Evolutionary conservation across 305 asterid species (phyloP).

Genomic region (Rubia tinctorum): DNA sequence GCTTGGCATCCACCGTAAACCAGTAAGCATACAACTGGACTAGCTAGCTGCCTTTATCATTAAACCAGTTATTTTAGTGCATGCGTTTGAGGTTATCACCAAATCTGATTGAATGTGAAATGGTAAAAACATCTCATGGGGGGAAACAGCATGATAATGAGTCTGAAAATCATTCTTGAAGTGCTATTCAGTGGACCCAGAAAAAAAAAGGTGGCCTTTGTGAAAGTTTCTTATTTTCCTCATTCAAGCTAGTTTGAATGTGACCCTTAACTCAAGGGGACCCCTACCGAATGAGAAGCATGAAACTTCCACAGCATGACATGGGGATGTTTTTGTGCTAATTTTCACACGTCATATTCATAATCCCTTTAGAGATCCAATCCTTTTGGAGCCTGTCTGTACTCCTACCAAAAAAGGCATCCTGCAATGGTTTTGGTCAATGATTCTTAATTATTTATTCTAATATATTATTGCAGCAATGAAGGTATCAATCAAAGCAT

Average conservation of each 20-base stretch:
- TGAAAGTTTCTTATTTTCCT: not conserved
- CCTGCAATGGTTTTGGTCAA: slow-evolving; percentile 26
- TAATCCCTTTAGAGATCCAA: slow-evolving; percentile 10
- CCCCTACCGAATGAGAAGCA: not conserved
- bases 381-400: slow-evolving; percentile 10
- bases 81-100: not conserved
- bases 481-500: slow-evolving; percentile 25
- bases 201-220: not conserved
- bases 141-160: not conserved
- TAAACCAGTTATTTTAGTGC: not conserved
- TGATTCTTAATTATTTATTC: slow-evolving; percentile 13
- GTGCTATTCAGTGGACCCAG: not conserved
- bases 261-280: not conserved
- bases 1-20: slow-evolving; percentile 89
- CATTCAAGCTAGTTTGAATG: not conserved
- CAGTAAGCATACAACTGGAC: slow-evolving; percentile 41
- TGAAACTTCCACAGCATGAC: slow-evolving; percentile 29
- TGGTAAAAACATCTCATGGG: no score
- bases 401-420: slow-evolving; percentile 5
- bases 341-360: slow-evolving; percentile 15
- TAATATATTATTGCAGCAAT: slow-evolving; percentile 5
- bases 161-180: slow-evolving; percentile 2
- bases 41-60: not conserved
- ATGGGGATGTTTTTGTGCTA: slow-evolving; percentile 11
- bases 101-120: not conserved